phyloP scores from a whole-genome alignment of 495 filamentous ascomycete species.

The Copromyces sp. region DNA sequence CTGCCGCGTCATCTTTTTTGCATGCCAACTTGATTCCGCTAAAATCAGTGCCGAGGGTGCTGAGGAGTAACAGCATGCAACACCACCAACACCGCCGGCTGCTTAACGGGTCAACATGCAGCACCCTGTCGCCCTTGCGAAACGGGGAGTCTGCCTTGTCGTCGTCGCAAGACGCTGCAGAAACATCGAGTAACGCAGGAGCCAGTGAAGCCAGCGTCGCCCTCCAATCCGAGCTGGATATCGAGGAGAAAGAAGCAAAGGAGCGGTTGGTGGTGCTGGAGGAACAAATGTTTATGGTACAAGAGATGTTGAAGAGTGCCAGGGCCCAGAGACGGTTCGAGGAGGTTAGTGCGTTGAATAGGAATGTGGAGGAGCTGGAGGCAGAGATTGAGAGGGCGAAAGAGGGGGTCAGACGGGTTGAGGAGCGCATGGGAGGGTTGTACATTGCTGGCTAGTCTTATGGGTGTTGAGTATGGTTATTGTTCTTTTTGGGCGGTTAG shows the following conservation, averaged over 20 bases:
- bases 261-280: conserved; percentile 84
- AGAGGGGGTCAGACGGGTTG: conserved; percentile 43
- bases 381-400: conserved; percentile 66
- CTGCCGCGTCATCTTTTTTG: conserved; percentile 73
- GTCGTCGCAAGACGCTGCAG: conserved; percentile 30
- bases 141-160: conserved; percentile 34
- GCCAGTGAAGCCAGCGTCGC: conserved; percentile 47
- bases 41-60: conserved; percentile 71
- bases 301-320: conserved; percentile 78
- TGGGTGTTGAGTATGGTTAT: not conserved
- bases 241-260: conserved; percentile 75
- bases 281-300: conserved; percentile 87
- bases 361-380: conserved; percentile 77
- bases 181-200: conserved; percentile 47
- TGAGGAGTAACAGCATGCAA: conserved; percentile 51
- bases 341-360: conserved; percentile 68
- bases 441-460: conserved; percentile 21
- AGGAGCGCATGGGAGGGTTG: conserved; percentile 40
- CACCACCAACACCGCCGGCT: conserved; percentile 28
- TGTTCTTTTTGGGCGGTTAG: not conserved
- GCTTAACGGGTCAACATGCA: conserved; percentile 13
- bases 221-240: conserved; percentile 60
- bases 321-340: conserved; percentile 77
- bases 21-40: conserved; percentile 89
- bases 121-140: conserved; percentile 27